phyloP scores from a whole-genome alignment of 2,329 filamentous ascomycete species.

The Aureobasidium sp. region DNA sequence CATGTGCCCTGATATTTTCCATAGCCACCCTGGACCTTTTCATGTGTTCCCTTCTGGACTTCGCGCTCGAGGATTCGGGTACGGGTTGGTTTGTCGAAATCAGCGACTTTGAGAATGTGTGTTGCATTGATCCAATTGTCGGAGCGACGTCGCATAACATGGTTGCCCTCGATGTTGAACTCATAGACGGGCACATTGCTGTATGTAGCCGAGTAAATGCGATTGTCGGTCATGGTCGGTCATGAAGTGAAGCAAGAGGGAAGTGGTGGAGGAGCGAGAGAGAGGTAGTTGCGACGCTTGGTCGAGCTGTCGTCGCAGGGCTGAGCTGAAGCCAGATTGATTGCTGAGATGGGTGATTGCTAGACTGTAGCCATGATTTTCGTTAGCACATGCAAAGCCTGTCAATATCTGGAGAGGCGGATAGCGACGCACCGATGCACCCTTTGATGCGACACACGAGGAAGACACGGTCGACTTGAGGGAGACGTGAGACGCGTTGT shows the following conservation, averaged over 20 bases:
- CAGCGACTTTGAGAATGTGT: constrained; percentile 93
- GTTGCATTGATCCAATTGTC: constrained; percentile 99
- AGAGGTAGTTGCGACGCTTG: background rate
- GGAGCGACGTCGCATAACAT: constrained; percentile 90
- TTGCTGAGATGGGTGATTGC: background rate
- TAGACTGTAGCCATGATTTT: background rate
- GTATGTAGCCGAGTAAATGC: constrained; percentile 58
- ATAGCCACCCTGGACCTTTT: constrained; percentile 97
- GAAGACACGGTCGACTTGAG: background rate
- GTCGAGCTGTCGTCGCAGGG: background rate
- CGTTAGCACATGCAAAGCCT: background rate
- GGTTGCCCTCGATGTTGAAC: constrained; percentile 76
- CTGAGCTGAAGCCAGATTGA: background rate
- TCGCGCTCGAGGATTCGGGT: constrained; percentile 94
- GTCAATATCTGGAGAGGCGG: background rate
- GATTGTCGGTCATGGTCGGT: constrained; percentile 19
- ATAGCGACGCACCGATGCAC: background rate
- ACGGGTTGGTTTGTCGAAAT: constrained; percentile 92
- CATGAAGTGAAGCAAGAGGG: background rate
- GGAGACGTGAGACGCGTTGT: background rate
- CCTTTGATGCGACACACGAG: background rate
- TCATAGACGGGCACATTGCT: constrained; percentile 81
- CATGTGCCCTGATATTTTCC: constrained; percentile 99
- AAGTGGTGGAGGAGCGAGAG: background rate
- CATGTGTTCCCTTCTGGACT: constrained; percentile 91